A percentile compares a stretch with the other conserved stretches of the same genome.
Evolutionary conservation across 495 filamentous ascomycete genomes (phyloP).

Genomic region (Polyplosphaeria fusca): DNA sequence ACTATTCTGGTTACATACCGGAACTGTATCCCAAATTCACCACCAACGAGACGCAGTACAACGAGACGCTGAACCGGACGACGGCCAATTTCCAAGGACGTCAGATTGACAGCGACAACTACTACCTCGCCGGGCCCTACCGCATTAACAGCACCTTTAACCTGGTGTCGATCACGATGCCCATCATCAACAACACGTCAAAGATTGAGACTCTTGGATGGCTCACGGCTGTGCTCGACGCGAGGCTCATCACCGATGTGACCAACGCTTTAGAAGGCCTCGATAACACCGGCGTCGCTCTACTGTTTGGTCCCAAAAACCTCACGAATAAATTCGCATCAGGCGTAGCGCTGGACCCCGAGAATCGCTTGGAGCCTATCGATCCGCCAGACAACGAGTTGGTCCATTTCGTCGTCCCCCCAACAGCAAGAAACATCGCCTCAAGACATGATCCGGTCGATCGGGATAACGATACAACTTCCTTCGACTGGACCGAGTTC

Average conservation of each 20-base stretch:
- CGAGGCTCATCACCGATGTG: conserved; percentile 55
- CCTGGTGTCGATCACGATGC: conserved; percentile 77
- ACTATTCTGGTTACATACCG: conserved; percentile 63
- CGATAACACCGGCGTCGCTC: conserved; percentile 60
- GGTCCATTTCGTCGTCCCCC: conserved; percentile 48
- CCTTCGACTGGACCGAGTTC: conserved; percentile 59
- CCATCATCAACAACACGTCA: conserved; percentile 63
- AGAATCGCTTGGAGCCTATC: conserved; percentile 1
- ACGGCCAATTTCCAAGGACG: conserved; percentile 49
- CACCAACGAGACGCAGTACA: conserved; percentile 45
- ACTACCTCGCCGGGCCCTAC: conserved; percentile 66
- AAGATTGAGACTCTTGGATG: conserved; percentile 64
- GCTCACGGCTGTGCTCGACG: conserved; percentile 69
- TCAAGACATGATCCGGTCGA: conserved; percentile 39
- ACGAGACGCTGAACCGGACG: conserved; percentile 40
- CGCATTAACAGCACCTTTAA: conserved; percentile 64
- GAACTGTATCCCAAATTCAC: conserved; percentile 72
- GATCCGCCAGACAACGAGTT: conserved; percentile 20
- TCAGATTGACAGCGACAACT: conserved; percentile 49
- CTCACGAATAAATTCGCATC: conserved; percentile 61
- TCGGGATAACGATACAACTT: conserved; percentile 44
- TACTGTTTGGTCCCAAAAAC: conserved; percentile 64
- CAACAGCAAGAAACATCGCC: conserved; percentile 21
- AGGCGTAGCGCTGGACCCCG: conserved; percentile 32
- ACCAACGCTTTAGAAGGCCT: conserved; percentile 63